Evolutionary conservation across 352 stramenopile species (phyloP), one percentile per base, ranked within the genome.

Genomic region (Globisporangium iwayamae): DNA sequence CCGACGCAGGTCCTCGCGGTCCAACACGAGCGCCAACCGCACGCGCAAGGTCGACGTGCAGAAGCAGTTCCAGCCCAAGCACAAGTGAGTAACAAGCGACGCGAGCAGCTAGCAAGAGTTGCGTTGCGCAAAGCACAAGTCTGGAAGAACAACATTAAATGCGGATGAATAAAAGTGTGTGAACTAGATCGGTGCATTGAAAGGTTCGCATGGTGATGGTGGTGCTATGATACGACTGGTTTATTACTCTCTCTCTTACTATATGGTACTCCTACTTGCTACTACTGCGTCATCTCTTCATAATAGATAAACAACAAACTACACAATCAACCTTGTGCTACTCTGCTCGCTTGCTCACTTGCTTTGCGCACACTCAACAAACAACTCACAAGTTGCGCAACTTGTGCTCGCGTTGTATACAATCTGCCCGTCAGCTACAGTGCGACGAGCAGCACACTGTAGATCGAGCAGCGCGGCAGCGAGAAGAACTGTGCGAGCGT

Each of bases 391-490:
- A 18, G 32, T 8, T 36, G 39, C 39, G 39, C 39, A 46, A 46
- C 13, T 46, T 46, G 39, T 41, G 36, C 36, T 36, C 32, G 32
- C 36, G 36, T 18, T 51, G 32, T 10, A 10, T 11, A 2, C n/a
- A 61, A 50, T 20, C 3, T 38, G 14, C 30, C 34, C 28, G 18
- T 34, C 18, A 28, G 30, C 79, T 63, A 86, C n/a, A 92, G 68
- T 53, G 78, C 80, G 30, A 81, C 71, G 1, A 88, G 53, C 32
- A 92, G 63, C 63, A 92, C 72, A 20, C 73, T 80, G 71, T 90
- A 92, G 71, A 92, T 85, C 52, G 77, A 88, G 76, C 83, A 90
- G 25, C 81, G 79, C 46, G 72, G 75, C 63, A 92, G 71, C 25
- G 74, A 62, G 51, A 89, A 69, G 66, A 92, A 86, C 69, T 90